A percentile compares a stretch with the other conserved stretches of the same genome.
Conservation (phyloP, 139 green algal species). For the Axilococcus clingmanii region DNA sequence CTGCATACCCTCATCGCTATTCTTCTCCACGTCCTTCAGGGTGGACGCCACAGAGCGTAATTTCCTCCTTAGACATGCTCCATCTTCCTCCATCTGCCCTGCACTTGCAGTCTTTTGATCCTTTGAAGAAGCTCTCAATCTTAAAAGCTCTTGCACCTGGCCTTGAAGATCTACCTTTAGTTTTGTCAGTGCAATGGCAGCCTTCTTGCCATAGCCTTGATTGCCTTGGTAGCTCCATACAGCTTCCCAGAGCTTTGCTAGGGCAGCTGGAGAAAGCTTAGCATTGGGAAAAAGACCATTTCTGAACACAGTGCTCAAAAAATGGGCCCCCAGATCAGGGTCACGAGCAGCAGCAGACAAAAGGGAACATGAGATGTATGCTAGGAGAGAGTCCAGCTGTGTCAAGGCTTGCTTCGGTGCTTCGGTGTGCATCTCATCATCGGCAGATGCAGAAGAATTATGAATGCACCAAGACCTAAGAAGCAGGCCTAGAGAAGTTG, state of each 20-base stretch:
- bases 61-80: background rate
- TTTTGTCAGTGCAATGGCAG: conserved; percentile 7
- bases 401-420: background rate
- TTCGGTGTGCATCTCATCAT: background rate
- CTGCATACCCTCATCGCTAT: conserved; percentile 33
- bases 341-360: too few species aligned
- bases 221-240: conserved; percentile 30
- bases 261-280: conserved; percentile 15
- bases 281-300: conserved; percentile 47
- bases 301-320: conserved; percentile 23
- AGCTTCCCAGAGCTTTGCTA: conserved; percentile 28
- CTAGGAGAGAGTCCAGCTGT: conserved; percentile 7
- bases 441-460: background rate
- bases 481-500: conserved; percentile 7
- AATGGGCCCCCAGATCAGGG: conserved; percentile 24
- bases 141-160: conserved; percentile 21
- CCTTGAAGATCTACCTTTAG: conserved; percentile 22
- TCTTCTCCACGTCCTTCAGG: background rate
- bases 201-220: background rate
- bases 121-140: conserved; percentile 7
- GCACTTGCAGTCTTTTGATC: conserved; percentile 5
- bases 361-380: conserved; percentile 10
- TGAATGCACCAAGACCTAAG: conserved; percentile 11
- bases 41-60: background rate
- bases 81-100: too few species aligned